A percentile compares a stretch with the other conserved stretches of the same genome.
Evolutionary conservation across 2,329 filamentous ascomycete genomes (phyloP).

Genomic region (Xylaria polymorpha): DNA sequence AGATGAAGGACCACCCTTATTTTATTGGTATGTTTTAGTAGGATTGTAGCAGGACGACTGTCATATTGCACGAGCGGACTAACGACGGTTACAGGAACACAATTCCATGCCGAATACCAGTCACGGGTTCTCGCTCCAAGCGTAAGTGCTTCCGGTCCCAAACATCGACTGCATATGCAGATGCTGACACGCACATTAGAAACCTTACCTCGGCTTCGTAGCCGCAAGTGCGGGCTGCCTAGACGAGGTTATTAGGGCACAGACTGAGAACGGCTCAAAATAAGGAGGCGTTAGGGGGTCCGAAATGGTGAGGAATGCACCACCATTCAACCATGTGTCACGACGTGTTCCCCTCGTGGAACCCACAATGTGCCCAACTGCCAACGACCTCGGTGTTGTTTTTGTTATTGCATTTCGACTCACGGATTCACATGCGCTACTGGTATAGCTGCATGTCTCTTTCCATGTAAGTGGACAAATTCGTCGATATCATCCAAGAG

Average conservation of each 20-base stretch:
- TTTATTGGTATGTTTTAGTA: slow-evolving; percentile 64
- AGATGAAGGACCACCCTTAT: slow-evolving; percentile 85
- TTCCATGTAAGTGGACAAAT: slow-evolving; percentile 21
- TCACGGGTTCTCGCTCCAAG: slow-evolving; percentile 76
- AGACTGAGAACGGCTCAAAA: slow-evolving; percentile 32
- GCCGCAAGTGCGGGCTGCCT: slow-evolving; percentile 79
- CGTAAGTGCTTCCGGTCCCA: slow-evolving; percentile 20
- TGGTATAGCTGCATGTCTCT: slow-evolving; percentile 18
- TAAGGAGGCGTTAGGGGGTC: slow-evolving; percentile 13
- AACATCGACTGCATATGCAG: not conserved
- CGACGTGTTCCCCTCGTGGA: slow-evolving; percentile 4
- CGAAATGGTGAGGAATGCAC: not conserved
- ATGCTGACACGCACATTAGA: slow-evolving; percentile 24
- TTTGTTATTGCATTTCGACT: slow-evolving; percentile 3
- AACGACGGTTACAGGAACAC: slow-evolving; percentile 50
- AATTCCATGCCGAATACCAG: slow-evolving; percentile 90
- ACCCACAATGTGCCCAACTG: not conserved
- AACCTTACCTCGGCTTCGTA: slow-evolving; percentile 84
- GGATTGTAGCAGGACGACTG: not conserved
- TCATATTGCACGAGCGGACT: not conserved
- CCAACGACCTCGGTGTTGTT: not conserved
- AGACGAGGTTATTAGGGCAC: slow-evolving; percentile 50
- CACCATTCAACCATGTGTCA: not conserved
- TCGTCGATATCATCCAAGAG: not conserved
- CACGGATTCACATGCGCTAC: slow-evolving; percentile 23